phyloP scores from a whole-genome alignment of 164 flowering plant genomes.

The Magnolia kwangsiensis region DNA sequence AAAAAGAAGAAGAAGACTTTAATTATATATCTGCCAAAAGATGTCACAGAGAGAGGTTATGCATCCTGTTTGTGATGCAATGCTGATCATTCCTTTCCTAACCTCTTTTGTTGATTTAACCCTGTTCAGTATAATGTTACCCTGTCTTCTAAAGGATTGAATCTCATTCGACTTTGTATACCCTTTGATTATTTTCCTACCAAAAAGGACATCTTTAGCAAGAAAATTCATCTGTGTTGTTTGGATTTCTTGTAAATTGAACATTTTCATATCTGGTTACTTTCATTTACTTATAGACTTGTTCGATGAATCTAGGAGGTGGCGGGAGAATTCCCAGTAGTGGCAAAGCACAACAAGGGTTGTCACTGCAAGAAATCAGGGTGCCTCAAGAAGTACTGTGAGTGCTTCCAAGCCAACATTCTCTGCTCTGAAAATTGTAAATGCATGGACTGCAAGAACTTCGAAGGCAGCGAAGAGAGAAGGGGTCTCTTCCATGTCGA shows the following conservation, averaged over 20 bases:
- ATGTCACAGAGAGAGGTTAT: too few species aligned
- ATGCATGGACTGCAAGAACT: constrained; percentile 94
- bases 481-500: constrained; percentile 87
- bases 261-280: not conserved
- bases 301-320: constrained; percentile 51
- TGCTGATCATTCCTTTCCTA: too few species aligned
- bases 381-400: constrained; percentile 96
- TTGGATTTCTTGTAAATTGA: not conserved
- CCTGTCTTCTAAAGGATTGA: too few species aligned
- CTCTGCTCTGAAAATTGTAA: constrained; percentile 96
- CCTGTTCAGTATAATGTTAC: too few species aligned
- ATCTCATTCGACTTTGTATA: not conserved
- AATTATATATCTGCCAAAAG: too few species aligned
- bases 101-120: too few species aligned
- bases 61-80: too few species aligned
- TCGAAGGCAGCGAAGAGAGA: constrained; percentile 97
- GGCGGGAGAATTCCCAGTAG: constrained; percentile 48
- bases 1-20: too few species aligned
- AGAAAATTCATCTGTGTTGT: not conserved
- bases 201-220: not conserved
- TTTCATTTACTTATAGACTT: constrained; percentile 5
- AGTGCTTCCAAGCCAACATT: constrained; percentile 95
- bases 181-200: not conserved
- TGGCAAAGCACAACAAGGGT: constrained; percentile 92
- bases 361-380: constrained; percentile 98